These are phyloP conservation scores for Tuber brumale DNA, from an alignment of 495 filamentous ascomycete species.

Conservation along the genomic window DNA sequence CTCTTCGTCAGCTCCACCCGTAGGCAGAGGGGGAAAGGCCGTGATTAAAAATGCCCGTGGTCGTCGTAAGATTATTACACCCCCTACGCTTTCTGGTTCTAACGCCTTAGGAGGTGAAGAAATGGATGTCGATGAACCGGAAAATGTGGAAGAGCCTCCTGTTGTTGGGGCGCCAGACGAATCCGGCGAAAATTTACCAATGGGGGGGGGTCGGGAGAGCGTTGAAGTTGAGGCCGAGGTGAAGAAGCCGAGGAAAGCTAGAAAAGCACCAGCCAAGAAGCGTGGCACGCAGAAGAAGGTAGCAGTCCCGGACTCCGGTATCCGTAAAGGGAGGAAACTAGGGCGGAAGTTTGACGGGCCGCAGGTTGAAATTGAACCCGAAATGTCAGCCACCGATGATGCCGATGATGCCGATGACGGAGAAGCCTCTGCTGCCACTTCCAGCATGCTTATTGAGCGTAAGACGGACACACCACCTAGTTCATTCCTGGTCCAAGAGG, in stretches of 20 bases:
- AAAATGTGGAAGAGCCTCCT: neutral
- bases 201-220: neutral
- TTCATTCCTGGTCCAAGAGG: neutral
- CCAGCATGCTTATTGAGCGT: neutral
- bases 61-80: neutral
- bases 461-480: neutral
- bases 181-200: neutral
- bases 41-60: neutral
- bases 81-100: neutral
- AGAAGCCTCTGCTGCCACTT: neutral
- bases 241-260: neutral
- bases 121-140: neutral
- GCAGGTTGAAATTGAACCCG: neutral
- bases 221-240: neutral
- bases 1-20: neutral
- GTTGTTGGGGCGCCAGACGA: neutral
- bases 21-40: neutral
- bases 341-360: neutral
- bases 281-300: neutral
- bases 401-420: neutral
- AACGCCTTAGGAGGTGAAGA: neutral
- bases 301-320: neutral
- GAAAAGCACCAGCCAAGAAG: neutral
- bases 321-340: neutral
- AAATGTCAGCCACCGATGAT: slow-evolving; percentile 2